A percentile compares a stretch with the other conserved stretches of the same genome.
Evolutionary conservation across 208 protist species (phyloP).

Genomic region (Leishmania lainsoni): DNA sequence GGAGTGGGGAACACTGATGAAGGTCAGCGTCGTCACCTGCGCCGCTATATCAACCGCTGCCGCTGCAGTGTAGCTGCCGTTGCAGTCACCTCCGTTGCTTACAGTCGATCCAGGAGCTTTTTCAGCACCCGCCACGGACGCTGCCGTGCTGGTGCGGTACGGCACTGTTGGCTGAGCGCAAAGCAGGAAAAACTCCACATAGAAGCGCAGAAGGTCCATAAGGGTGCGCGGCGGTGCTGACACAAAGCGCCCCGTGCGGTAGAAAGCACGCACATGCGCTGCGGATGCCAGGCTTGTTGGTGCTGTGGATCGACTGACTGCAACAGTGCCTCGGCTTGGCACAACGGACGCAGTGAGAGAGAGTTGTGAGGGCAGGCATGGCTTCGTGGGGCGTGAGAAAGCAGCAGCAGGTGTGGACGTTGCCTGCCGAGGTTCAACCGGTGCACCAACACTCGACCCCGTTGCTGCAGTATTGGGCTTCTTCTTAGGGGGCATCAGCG

Average conservation of each 20-base stretch:
- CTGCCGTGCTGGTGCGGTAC: not conserved
- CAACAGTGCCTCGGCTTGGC: not conserved
- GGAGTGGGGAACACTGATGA: slow-evolving; percentile 20
- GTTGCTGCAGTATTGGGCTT: not conserved
- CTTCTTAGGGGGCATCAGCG: slow-evolving; percentile 5
- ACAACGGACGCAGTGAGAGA: not conserved
- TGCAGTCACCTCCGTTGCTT: not conserved
- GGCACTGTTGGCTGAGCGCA: slow-evolving; percentile 4
- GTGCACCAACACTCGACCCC: not conserved
- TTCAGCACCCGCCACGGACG: not conserved
- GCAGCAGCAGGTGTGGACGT: not conserved
- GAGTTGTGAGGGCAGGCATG: not conserved
- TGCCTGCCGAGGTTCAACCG: not conserved
- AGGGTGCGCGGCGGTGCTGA: slow-evolving; percentile 29
- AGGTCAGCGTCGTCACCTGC: slow-evolving; percentile 23
- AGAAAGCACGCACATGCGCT: slow-evolving; percentile 15
- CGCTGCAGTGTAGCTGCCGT: not conserved
- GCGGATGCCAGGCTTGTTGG: not conserved
- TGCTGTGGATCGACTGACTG: not conserved
- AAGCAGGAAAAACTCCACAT: slow-evolving; percentile 49
- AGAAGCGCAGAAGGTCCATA: slow-evolving; percentile 47
- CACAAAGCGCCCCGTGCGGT: slow-evolving; percentile 22
- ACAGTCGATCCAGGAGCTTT: not conserved
- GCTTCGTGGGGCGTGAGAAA: not conserved
- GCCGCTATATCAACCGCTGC: not conserved